Conservation (phyloP, 2,329 filamentous ascomycete species). For the Aspergillus fischeri region DNA sequence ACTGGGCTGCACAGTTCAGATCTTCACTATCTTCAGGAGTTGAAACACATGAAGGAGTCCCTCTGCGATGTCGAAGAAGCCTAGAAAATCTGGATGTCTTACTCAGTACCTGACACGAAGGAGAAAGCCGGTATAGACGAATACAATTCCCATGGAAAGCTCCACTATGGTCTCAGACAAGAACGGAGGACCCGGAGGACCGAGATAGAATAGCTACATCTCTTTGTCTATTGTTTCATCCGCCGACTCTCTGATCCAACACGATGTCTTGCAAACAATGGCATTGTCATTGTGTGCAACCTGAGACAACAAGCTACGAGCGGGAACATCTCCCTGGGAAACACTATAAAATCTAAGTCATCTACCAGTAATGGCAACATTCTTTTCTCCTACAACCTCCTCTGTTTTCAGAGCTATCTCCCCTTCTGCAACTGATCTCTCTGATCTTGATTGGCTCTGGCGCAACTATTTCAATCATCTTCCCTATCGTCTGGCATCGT, state of each 20-base stretch:
- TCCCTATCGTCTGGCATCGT: not conserved
- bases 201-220: not conserved
- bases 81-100: no score
- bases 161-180: not conserved
- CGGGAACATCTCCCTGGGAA: not conserved
- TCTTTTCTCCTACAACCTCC: not conserved
- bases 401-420: not conserved
- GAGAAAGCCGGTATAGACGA: no score
- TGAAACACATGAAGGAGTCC: no score
- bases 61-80: no score
- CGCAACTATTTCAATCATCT: fast-evolving
- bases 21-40: no score
- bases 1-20: no score
- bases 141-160: no score
- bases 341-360: not conserved
- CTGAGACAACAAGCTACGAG: not conserved
- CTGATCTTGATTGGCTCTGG: not conserved
- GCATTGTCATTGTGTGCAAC: not conserved
- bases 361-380: not conserved
- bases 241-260: not conserved
- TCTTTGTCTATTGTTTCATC: not conserved
- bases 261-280: not conserved
- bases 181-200: no score
- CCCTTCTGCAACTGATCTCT: not conserved
- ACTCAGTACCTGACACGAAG: no score